Conservation (phyloP, 164 flowering plant genomes). For the Vitis vinifera region ASM3070453v1 NC_081815.1:12017501-12018000, state of each 20-base stretch:
- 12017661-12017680: slow-evolving; percentile 65
- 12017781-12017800: slow-evolving; percentile 21
- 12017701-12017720: slow-evolving; percentile 78
- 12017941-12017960: slow-evolving; percentile 34
- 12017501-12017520: slow-evolving; percentile 46
- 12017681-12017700: slow-evolving; percentile 81
- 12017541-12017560: slow-evolving; percentile 41
- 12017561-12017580: slow-evolving; percentile 71
- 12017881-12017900: slow-evolving; percentile 56
- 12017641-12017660: slow-evolving; percentile 81
- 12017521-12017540: slow-evolving; percentile 60
- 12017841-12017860: slow-evolving; percentile 58
- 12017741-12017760: slow-evolving; percentile 75
- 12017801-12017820: slow-evolving; percentile 31
- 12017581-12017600: slow-evolving; percentile 71
- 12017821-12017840: slow-evolving; percentile 44
- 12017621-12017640: slow-evolving; percentile 72
- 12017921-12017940: slow-evolving; percentile 49
- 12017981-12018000: slow-evolving; percentile 44
- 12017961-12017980: slow-evolving; percentile 78
- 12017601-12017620: slow-evolving; percentile 84
- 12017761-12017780: slow-evolving; percentile 63
- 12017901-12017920: slow-evolving; percentile 57
- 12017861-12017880: slow-evolving; percentile 39
- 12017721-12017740: slow-evolving; percentile 89